A percentile compares a stretch with the other conserved stretches of the same genome.
phyloP scores from a whole-genome alignment of 495 filamentous ascomycete genomes.

The Penicillium atrosanguineum region DNA sequence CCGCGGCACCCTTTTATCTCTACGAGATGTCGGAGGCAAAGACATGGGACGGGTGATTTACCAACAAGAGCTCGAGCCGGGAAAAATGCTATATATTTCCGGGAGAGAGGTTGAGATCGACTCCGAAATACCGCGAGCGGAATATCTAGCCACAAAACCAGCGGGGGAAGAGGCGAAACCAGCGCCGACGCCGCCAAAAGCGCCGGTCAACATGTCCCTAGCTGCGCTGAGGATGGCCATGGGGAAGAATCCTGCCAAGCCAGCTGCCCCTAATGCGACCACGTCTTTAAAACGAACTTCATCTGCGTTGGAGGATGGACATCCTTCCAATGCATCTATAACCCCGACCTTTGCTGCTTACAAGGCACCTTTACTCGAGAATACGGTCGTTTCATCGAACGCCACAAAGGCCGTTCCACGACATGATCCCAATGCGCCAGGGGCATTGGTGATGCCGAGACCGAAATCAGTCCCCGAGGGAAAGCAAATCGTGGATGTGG shows the following conservation, averaged over 20 bases:
- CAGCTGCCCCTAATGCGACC: slow-evolving; percentile 9
- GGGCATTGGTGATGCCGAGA: slow-evolving; percentile 70
- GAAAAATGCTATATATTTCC: slow-evolving; percentile 60
- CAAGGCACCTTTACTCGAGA: slow-evolving; percentile 60
- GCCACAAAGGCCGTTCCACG: slow-evolving; percentile 53
- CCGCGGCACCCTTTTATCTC: slow-evolving; percentile 53
- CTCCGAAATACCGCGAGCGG: slow-evolving; percentile 57
- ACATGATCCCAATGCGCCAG: slow-evolving; percentile 60
- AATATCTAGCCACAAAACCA: slow-evolving; percentile 59
- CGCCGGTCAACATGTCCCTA: slow-evolving; percentile 24
- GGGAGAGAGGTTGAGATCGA: slow-evolving; percentile 79
- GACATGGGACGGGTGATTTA: slow-evolving; percentile 62
- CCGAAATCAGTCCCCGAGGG: slow-evolving; percentile 55
- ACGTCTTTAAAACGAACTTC: slow-evolving; percentile 17
- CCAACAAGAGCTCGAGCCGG: slow-evolving; percentile 55
- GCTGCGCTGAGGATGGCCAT: slow-evolving; percentile 15
- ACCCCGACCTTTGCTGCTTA: slow-evolving; percentile 39
- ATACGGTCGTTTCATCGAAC: slow-evolving; percentile 47
- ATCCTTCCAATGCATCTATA: slow-evolving; percentile 19
- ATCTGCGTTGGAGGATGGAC: slow-evolving; percentile 15
- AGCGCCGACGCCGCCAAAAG: slow-evolving; percentile 11
- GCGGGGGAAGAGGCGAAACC: slow-evolving; percentile 38
- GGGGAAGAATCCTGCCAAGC: not conserved
- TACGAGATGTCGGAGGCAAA: slow-evolving; percentile 65
- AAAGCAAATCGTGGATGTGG: slow-evolving; percentile 73